Percentiles rank a stretch among this genome's conserved stretches.
phyloP scores from a whole-genome alignment of 1,139 yeast species.

The Debaryomyces nepalensis region DNA sequence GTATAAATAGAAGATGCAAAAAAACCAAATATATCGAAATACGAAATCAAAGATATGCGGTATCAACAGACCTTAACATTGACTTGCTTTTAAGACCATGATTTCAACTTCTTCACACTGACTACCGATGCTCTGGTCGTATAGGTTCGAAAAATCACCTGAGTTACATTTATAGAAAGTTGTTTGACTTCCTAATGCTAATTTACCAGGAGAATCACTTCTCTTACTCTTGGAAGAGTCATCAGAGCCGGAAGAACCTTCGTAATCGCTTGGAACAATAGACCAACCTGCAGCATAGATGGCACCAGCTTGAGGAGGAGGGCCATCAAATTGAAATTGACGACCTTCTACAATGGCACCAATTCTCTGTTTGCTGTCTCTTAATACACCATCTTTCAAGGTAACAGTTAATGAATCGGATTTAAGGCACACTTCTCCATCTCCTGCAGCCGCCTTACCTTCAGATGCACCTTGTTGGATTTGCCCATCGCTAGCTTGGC shows the following conservation, averaged over 20 bases:
- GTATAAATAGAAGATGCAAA: constrained; percentile 5
- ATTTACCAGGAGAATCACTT: constrained; percentile 27
- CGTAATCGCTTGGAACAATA: constrained; percentile 59
- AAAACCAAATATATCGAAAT: constrained; percentile 5
- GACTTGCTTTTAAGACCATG: constrained; percentile 37
- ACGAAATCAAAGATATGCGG: background rate
- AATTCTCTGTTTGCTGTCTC: constrained; percentile 68
- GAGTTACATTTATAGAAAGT: constrained; percentile 49
- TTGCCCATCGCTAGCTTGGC: constrained; percentile 32
- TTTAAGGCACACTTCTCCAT: constrained; percentile 51
- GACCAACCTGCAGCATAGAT: constrained; percentile 89
- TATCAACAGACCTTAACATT: constrained; percentile 25
- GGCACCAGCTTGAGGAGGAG: constrained; percentile 90
- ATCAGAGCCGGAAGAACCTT: background rate
- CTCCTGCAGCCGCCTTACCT: constrained; percentile 11
- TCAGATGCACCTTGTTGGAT: constrained; percentile 25
- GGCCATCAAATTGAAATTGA: constrained; percentile 90
- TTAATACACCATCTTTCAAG: constrained; percentile 57
- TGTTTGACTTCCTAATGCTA: constrained; percentile 44
- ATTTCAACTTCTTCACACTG: constrained; percentile 46
- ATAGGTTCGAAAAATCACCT: constrained; percentile 50
- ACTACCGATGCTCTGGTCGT: constrained; percentile 43
- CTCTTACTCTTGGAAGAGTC: constrained; percentile 21
- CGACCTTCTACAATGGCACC: constrained; percentile 85
- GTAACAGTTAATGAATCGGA: constrained; percentile 58